Percentiles rank a stretch among this genome's conserved stretches.
Conservation (phyloP, 1,284 basidiomycete species). For the Boletus hoseneyae region DNA sequence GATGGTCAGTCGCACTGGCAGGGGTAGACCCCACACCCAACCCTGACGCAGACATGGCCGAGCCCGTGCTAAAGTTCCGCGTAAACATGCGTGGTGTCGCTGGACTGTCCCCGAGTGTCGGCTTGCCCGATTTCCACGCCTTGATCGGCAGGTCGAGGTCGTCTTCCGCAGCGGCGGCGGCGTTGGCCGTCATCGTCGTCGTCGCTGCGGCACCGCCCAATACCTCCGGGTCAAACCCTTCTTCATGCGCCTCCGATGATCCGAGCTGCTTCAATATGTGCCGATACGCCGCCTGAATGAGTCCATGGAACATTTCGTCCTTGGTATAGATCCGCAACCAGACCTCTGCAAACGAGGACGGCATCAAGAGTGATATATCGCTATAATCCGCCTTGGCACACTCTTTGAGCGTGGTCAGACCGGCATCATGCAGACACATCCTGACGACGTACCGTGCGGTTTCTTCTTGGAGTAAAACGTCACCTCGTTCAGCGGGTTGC, state of each 20-base stretch:
- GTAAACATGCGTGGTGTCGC: conserved; percentile 31
- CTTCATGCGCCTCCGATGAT: conserved; percentile 4
- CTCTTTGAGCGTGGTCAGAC: conserved; percentile 30
- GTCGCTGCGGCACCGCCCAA: conserved; percentile 4
- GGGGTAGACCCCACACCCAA: neutral
- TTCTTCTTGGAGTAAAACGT: conserved; percentile 73
- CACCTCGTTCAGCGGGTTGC: conserved; percentile 64
- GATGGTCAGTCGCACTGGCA: too few relatives aligned
- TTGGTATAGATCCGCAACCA: conserved; percentile 65
- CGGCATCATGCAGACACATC: too few relatives aligned
- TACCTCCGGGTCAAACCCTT: conserved; percentile 13
- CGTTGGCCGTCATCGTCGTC: neutral
- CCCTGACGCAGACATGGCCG: conserved; percentile 1
- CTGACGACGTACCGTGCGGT: conserved; percentile 46
- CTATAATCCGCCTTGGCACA: conserved; percentile 45
- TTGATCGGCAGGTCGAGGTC: conserved; percentile 14
- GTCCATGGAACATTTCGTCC: conserved; percentile 47
- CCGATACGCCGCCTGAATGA: conserved; percentile 68
- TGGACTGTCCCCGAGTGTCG: conserved; percentile 18
- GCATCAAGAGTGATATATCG: conserved; percentile 62
- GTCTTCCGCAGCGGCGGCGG: neutral
- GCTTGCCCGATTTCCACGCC: neutral
- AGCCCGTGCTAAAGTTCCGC: conserved; percentile 20
- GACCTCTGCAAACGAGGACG: conserved; percentile 60
- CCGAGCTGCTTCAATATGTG: conserved; percentile 41